A percentile compares a stretch with the other conserved stretches of the same genome.
Evolutionary conservation across 192 early-diverging fungal genomes (phyloP).

Genomic region (Entomortierella chlamydospora): DNA sequence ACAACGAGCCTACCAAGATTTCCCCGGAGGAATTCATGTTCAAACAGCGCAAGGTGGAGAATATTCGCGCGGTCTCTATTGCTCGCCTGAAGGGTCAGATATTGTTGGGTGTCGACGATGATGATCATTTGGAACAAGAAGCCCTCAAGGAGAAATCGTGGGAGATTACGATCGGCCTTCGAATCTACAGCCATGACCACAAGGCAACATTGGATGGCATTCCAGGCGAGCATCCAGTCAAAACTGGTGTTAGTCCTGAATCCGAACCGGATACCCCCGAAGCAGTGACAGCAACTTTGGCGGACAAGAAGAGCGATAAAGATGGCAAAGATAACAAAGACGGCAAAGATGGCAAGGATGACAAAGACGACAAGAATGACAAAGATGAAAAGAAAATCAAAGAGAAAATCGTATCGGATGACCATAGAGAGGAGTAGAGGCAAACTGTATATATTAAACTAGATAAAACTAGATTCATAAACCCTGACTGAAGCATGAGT

Average conservation of each 20-base stretch:
- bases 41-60: slow-evolving; percentile 12
- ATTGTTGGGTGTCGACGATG: slow-evolving; percentile 21
- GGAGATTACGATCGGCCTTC: slow-evolving; percentile 27
- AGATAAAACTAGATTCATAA: no score
- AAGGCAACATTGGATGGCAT: neutral
- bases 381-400: neutral
- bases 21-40: slow-evolving; percentile 1
- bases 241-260: neutral
- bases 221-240: slow-evolving; percentile 1
- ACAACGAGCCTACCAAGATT: slow-evolving; percentile 3
- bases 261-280: neutral
- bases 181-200: slow-evolving; percentile 28
- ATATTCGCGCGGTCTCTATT: neutral
- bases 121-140: slow-evolving; percentile 8
- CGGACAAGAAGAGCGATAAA: slow-evolving; percentile 5
- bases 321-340: neutral
- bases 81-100: slow-evolving; percentile 7
- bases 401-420: no score
- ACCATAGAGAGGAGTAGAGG: no score
- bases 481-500: no score
- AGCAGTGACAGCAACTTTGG: slow-evolving; percentile 10
- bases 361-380: neutral
- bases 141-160: slow-evolving; percentile 13
- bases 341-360: neutral
- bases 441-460: no score